Evolutionary conservation across 1,139 yeast species (phyloP).

Genomic region (Debaryomyces singareniensis): DNA sequence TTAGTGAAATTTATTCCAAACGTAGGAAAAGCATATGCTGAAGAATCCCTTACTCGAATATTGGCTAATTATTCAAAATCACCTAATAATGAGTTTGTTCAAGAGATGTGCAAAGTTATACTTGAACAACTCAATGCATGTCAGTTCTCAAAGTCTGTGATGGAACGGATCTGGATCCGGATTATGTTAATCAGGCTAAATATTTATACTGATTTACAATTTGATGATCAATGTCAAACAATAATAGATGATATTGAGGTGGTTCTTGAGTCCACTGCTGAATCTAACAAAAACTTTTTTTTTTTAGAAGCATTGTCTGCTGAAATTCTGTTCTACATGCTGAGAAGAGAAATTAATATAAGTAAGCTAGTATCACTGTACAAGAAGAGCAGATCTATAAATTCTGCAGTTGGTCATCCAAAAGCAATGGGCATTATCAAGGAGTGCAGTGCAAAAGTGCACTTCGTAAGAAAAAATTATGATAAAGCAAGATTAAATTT

Average conservation of each 20-base stretch:
- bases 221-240: slow-evolving; percentile 28
- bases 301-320: slow-evolving; percentile 60
- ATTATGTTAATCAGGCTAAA: slow-evolving; percentile 48
- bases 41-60: slow-evolving; percentile 55
- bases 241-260: slow-evolving; percentile 37
- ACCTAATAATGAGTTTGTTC: slow-evolving; percentile 20
- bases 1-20: slow-evolving; percentile 19
- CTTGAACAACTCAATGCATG: slow-evolving; percentile 14
- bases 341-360: slow-evolving; percentile 21
- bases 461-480: slow-evolving; percentile 55
- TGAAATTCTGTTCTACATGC: slow-evolving; percentile 50
- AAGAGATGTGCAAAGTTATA: slow-evolving; percentile 23
- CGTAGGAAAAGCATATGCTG: slow-evolving; percentile 45
- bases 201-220: slow-evolving; percentile 33
- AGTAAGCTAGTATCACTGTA: slow-evolving; percentile 42
- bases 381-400: slow-evolving; percentile 39
- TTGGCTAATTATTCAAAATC: slow-evolving; percentile 39
- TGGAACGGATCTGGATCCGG: slow-evolving; percentile 53
- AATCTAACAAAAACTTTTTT: slow-evolving; percentile 38
- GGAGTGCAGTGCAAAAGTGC: slow-evolving; percentile 71
- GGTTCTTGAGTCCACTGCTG: slow-evolving; percentile 33
- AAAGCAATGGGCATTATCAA: slow-evolving; percentile 61
- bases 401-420: slow-evolving; percentile 72
- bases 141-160: slow-evolving; percentile 15
- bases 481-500: slow-evolving; percentile 58